Evolutionary conservation across 2,329 filamentous ascomycete species (phyloP).

Genomic region (Metarhizium album): DNA sequence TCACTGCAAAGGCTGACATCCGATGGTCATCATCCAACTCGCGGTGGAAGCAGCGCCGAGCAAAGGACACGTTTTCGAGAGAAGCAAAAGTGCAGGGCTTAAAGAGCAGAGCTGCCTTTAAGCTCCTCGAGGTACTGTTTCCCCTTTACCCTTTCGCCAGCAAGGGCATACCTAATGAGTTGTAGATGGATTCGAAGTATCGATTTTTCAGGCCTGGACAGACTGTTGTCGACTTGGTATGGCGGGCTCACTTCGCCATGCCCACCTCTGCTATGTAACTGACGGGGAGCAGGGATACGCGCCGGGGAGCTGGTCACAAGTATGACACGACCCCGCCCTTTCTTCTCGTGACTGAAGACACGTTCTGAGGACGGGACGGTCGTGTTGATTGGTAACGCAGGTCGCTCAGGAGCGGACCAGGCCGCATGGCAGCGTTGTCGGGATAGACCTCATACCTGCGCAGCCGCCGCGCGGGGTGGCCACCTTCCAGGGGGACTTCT

Average conservation of each 20-base stretch:
- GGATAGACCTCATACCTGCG: slow-evolving; percentile 88
- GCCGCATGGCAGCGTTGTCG: slow-evolving; percentile 70
- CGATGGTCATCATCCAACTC: slow-evolving; percentile 47
- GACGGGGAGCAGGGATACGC: slow-evolving; percentile 55
- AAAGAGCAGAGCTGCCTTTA: slow-evolving; percentile 88
- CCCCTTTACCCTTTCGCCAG: too few relatives aligned
- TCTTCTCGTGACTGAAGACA: background rate
- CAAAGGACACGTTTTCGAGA: slow-evolving; percentile 58
- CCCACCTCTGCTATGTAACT: background rate
- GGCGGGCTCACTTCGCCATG: slow-evolving; percentile 9
- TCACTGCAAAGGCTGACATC: background rate
- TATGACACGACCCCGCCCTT: slow-evolving; percentile 20
- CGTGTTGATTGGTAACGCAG: slow-evolving; percentile 27
- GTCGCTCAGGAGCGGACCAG: slow-evolving; percentile 71
- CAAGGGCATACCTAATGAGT: background rate
- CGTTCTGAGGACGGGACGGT: too few relatives aligned
- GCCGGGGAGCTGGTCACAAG: slow-evolving; percentile 62
- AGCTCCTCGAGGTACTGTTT: slow-evolving; percentile 67
- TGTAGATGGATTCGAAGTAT: slow-evolving; percentile 71
- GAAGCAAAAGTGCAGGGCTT: slow-evolving; percentile 69
- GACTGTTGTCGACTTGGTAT: slow-evolving; percentile 80
- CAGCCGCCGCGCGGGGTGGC: slow-evolving; percentile 87
- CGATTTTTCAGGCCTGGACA: slow-evolving; percentile 68
- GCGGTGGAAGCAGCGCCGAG: slow-evolving; percentile 75
- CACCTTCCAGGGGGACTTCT: slow-evolving; percentile 89